Percentiles rank a stretch among this genome's conserved stretches.
phyloP scores from a whole-genome alignment of 2,329 filamentous ascomycete genomes.

The Paecilomyces dactylethromorphus region DNA sequence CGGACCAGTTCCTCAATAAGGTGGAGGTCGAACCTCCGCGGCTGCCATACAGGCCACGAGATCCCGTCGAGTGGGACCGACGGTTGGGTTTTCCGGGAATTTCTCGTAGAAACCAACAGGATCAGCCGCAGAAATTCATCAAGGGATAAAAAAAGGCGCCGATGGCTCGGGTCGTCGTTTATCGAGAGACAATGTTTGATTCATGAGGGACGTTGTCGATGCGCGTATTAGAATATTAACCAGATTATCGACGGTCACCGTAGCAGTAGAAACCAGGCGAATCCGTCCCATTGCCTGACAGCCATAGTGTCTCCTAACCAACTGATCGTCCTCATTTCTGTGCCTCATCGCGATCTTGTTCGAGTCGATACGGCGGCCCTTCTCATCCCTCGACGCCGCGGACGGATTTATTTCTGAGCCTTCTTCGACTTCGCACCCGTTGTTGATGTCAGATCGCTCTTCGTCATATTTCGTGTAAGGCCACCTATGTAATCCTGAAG shows the following conservation, averaged over 20 bases:
- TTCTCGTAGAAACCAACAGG: background rate
- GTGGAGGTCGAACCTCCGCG: background rate
- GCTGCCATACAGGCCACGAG: background rate
- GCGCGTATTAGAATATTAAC: background rate
- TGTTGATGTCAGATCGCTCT: constrained; percentile 50
- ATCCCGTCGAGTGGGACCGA: background rate
- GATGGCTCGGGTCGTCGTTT: background rate
- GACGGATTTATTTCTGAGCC: constrained; percentile 25
- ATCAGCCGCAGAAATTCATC: background rate
- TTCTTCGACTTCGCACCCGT: constrained; percentile 48
- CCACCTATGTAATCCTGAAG: constrained; percentile 97
- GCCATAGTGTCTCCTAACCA: background rate
- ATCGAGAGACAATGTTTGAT: background rate
- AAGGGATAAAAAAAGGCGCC: background rate
- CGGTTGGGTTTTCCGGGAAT: background rate
- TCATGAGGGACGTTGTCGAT: background rate
- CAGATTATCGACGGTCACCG: background rate
- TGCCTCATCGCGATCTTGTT: background rate
- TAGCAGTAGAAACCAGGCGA: background rate
- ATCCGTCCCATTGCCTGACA: background rate
- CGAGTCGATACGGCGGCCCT: background rate
- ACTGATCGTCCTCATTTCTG: background rate
- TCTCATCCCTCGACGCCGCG: background rate
- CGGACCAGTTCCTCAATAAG: background rate
- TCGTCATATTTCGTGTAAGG: constrained; percentile 67